Percentiles rank a stretch among this genome's conserved stretches.
phyloP scores from a whole-genome alignment of 176 grass and related monocot species.

The Zea mays region Zm-B73-REFERENCE-NAM-5.0 NC_050103.1:180920501-180921000 shows the following conservation, averaged over 20 bases:
- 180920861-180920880: slow-evolving; percentile 15
- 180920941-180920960: neutral
- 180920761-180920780: neutral
- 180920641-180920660: slow-evolving; percentile 67
- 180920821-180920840: slow-evolving; percentile 7
- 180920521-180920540: slow-evolving; percentile 69
- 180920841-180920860: neutral
- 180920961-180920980: neutral
- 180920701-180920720: slow-evolving; percentile 65
- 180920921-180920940: neutral
- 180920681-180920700: slow-evolving; percentile 91
- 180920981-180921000: neutral
- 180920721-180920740: neutral
- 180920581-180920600: slow-evolving; percentile 75
- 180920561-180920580: slow-evolving; percentile 63
- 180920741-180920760: slow-evolving; percentile 17
- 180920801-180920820: neutral
- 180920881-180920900: neutral
- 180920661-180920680: slow-evolving; percentile 66
- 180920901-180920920: neutral
- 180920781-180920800: slow-evolving; percentile 3
- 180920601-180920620: slow-evolving; percentile 68
- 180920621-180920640: slow-evolving; percentile 74
- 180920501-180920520: slow-evolving; percentile 97
- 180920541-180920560: slow-evolving; percentile 69